These are phyloP conservation scores for Coniochaeta sp. DNA, from an alignment of 2,329 filamentous ascomycete species.

Conservation along the genomic window DNA sequence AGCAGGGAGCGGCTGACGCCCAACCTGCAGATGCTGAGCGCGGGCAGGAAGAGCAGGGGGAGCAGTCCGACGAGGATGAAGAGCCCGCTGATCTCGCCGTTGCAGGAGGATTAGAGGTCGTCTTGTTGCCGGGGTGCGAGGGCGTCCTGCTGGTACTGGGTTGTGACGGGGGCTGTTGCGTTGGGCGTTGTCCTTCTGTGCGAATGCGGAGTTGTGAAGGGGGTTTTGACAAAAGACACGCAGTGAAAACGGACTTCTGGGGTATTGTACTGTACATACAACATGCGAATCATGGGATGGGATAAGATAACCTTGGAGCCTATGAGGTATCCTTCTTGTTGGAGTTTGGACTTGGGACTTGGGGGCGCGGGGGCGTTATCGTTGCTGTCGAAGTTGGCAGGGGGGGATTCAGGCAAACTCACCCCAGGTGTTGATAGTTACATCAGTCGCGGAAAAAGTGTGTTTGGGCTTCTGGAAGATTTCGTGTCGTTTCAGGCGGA, in stretches of 20 bases:
- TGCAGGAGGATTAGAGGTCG: conserved; percentile 27
- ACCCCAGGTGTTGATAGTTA: not conserved
- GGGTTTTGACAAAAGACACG: not conserved
- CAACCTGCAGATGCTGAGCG: conserved; percentile 44
- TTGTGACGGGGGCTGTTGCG: not conserved
- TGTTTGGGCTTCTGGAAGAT: not conserved
- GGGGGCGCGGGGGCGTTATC: not conserved
- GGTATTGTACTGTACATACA: not conserved
- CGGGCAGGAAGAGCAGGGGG: conserved; percentile 49
- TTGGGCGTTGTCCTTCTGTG: not conserved
- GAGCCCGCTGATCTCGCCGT: conserved; percentile 46
- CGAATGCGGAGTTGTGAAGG: not conserved
- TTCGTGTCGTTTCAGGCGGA: not conserved
- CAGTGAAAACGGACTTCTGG: not conserved
- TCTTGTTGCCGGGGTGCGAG: not conserved
- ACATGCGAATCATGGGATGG: not conserved
- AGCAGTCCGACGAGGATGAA: conserved; percentile 52
- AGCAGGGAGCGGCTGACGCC: conserved; percentile 70
- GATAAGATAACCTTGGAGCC: not conserved
- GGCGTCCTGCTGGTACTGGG: conserved; percentile 1
- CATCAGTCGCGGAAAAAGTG: not conserved
- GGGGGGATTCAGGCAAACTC: not conserved
- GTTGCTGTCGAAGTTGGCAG: not conserved
- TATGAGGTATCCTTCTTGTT: not conserved
- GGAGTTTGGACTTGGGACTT: not conserved